phyloP scores from a whole-genome alignment of 2,329 filamentous ascomycete genomes.

The Fusarium staphyleae region DNA sequence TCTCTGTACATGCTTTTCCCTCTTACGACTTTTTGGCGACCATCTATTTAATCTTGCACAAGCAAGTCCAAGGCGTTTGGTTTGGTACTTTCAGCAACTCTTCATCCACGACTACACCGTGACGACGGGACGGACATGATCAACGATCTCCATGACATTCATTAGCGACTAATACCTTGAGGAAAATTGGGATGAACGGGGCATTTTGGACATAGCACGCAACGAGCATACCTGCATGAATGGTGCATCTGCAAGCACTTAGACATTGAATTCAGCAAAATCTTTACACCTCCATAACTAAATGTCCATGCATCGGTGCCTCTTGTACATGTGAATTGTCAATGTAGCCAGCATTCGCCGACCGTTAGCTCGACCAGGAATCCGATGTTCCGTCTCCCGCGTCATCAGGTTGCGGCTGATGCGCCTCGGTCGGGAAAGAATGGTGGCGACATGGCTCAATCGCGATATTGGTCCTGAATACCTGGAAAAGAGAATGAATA shows the following conservation, averaged over 20 bases:
- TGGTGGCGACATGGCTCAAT: not conserved
- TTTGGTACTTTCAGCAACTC: conserved; percentile 8
- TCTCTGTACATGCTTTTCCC: not conserved
- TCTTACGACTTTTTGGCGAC: conserved; percentile 1
- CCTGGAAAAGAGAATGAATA: not conserved
- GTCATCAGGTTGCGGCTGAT: not conserved
- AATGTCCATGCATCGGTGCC: not conserved
- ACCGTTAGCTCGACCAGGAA: not conserved
- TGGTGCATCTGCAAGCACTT: conserved; percentile 5
- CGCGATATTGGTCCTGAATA: not conserved
- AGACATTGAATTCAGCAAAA: conserved; percentile 22
- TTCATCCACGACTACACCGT: conserved; percentile 37
- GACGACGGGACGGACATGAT: conserved; percentile 36
- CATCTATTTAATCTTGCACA: conserved; percentile 23
- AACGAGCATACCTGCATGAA: conserved; percentile 14
- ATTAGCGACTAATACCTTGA: conserved; percentile 30
- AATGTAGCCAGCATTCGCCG: not conserved
- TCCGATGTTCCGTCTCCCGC: not conserved
- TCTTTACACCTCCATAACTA: not conserved
- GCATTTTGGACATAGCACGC: conserved; percentile 6
- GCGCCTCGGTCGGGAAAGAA: not conserved
- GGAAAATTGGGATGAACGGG: not conserved
- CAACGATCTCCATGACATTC: conserved; percentile 38
- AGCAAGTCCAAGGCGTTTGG: conserved; percentile 31
- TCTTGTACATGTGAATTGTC: not conserved